Conservation (phyloP, 176 grass and related monocot species). For the Oryza nivara region DNA sequence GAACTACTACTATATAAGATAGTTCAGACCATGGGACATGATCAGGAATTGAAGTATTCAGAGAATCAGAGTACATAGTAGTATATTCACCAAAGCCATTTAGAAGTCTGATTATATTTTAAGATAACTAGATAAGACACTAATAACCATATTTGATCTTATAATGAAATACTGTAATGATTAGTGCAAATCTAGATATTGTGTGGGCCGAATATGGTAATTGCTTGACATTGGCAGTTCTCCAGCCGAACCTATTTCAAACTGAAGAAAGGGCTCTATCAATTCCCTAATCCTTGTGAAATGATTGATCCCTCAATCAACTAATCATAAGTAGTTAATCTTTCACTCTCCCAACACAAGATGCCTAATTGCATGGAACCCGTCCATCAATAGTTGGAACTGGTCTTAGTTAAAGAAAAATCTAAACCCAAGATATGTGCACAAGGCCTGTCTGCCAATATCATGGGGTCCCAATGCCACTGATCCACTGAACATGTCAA, state of each 20-base stretch:
- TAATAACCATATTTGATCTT: neutral
- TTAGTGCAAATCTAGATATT: neutral
- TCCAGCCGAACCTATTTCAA: neutral
- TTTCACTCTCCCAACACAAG: neutral
- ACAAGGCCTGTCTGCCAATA: neutral
- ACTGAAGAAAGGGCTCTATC: neutral
- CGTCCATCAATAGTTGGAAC: neutral
- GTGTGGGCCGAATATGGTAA: neutral
- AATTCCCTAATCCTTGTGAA: neutral
- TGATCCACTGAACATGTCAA: neutral
- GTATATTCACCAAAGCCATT: neutral
- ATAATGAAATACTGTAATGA: neutral
- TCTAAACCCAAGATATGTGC: neutral
- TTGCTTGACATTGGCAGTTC: neutral
- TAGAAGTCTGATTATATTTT: neutral
- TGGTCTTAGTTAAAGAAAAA: neutral
- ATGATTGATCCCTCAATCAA: neutral
- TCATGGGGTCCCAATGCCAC: conserved; percentile 18
- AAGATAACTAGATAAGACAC: neutral
- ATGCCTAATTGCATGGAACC: neutral
- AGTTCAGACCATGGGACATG: too few species aligned
- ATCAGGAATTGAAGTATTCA: too few species aligned
- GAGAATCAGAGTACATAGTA: neutral
- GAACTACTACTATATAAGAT: neutral
- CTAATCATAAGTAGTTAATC: neutral